phyloP scores from a whole-genome alignment of 192 early-diverging fungal species.

The Backusella australiensis region DNA sequence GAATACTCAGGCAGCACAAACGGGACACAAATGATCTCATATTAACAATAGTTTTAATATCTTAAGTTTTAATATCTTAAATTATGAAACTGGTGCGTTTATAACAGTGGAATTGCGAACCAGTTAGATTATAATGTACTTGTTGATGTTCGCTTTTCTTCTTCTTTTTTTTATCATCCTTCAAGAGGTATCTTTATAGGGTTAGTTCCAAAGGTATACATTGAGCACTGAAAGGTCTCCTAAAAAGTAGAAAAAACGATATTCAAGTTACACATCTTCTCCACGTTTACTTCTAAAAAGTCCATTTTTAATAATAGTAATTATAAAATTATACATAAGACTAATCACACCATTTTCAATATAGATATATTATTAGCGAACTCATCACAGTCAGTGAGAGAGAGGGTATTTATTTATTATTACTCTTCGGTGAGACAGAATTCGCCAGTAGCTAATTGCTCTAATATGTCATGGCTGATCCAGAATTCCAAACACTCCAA shows the following conservation, averaged over 20 bases:
- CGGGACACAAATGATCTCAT: too few species aligned
- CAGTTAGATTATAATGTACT: neutral
- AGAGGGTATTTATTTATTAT: neutral
- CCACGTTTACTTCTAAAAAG: neutral
- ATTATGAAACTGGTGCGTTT: too few species aligned
- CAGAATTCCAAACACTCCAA: slow-evolving; percentile 15
- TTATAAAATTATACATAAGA: neutral
- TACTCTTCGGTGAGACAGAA: slow-evolving; percentile 2
- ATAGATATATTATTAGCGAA: neutral
- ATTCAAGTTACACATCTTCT: neutral
- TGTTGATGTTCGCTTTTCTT: neutral
- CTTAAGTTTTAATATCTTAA: too few species aligned
- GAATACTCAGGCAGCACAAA: too few species aligned
- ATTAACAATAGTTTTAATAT: too few species aligned
- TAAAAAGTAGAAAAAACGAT: neutral
- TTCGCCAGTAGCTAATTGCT: neutral
- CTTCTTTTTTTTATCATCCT: neutral
- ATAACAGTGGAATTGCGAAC: too few species aligned
- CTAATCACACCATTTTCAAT: neutral
- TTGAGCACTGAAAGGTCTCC: neutral
- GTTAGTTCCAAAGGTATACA: neutral
- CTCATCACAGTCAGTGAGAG: neutral
- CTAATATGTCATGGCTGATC: slow-evolving; percentile 4
- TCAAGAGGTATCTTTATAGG: neutral
- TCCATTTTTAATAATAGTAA: neutral